Base-by-base conservation (phyloP, 306 rosid genomes). In the Prunus mira region DNA sequence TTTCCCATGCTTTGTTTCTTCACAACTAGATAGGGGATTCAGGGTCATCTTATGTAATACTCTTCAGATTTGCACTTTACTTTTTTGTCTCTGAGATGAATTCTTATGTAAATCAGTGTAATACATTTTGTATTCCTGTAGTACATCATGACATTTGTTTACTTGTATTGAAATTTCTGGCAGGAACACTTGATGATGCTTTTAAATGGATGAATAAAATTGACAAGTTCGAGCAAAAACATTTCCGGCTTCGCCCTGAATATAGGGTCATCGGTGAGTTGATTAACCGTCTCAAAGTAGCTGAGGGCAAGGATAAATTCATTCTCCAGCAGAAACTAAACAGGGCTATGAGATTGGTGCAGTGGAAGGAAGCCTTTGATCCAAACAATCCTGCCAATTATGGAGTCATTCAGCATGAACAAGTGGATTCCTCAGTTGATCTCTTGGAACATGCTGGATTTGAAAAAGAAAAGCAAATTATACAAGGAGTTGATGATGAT, bases 231-330 rank as follows among this genome's bases (percentile, higher is more conserved):
- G 97, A 95, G 81, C 78, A 88, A 19, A 91, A 88, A 38, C 96
- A 95, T 81, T 95, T 92, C 57, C 77, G 30, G 66, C 91, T 90
- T 56, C 90, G 88, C 34, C 87, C 81, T 6, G 96, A 94, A 69
- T 92, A 92, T 67, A 82, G 91, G 80, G 98, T 94, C 60, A 92
- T 92, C 47, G 97, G 97, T 60, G 98, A 94, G 84, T 82, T 94
- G 78, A 80, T 88, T 89, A 90, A 94, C 76, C 89, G 86, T 6
- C 84, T 95, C 55, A 95, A 92, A 84, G 87, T 84, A 24, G 97
- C 96, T 0, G 93, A 88, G 74, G 85, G 88, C 65, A 95, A 89
- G 84, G 96, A 92, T 46, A 92, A 79, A 72, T 95, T 95, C 73
- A 63, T 95, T 82, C 82, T 95, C 72, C 92, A 95, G 61, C 88